Evolutionary conservation across 2,329 filamentous ascomycete species (phyloP), one percentile per base, ranked within the genome.

Genomic region (Penicillium sp.): DNA sequence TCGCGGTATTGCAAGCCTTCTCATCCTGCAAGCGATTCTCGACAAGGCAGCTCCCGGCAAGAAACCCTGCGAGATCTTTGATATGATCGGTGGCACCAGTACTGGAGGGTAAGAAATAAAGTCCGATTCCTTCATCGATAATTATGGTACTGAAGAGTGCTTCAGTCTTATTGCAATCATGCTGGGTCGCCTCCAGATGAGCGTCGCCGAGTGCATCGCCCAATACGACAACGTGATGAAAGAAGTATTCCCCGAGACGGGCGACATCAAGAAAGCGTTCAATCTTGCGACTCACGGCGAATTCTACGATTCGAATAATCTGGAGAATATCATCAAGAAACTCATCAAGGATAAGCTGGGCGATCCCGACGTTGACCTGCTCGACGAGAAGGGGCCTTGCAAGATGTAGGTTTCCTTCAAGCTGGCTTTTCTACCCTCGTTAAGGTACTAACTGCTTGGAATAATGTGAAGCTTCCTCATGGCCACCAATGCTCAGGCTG

Each of bases 11-110:
- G 96, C 91, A 50, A 94, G 96, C 83, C 88, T 96, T 73, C 92
- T 96, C 70, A 92, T 96, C 69, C 82, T 96, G 35, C 91, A 96
- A 79, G 91, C 95, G 74, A 82, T 96, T 55, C 96, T 97, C 92
- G 90, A 96, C 87, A 95, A 73, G 91, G 91, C 33, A 84, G 87
- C 72, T 90, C 92, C 96, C 16, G 41, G 40, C 3, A 41, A 43
- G 46, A 57, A 60, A 19, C 58, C 58, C 1, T 58, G 50, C 22
- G 50, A 60, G 13, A 41, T 60, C 6, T 60, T 60, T 46, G 58
- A 58, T n/a, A 56, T 60, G 18, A 54, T 46, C 47, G 47, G 47
- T 14, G 47, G 47, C 18, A 50, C 47, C 11, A 50, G 47, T 18
- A 50, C 47, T 37, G 47, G 47, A 22, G 47, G 47, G 47, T 50